Percentiles rank a stretch among this genome's conserved stretches.
Conservation (phyloP, 768 basidiomycete genomes). For the Paxillus involutus region DNA sequence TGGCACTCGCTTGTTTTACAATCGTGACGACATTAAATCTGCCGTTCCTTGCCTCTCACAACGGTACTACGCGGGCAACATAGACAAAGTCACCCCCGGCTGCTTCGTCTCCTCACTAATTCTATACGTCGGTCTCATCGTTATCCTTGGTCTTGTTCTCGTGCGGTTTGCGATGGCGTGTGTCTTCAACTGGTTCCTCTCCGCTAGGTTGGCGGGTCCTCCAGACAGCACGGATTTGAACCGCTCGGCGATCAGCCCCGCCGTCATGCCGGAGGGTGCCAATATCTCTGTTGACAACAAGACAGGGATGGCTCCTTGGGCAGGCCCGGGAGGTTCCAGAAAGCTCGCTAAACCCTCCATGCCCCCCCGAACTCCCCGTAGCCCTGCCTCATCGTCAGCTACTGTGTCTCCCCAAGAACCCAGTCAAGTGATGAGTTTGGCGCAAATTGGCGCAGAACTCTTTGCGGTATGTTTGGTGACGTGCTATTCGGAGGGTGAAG, state of each 20-base stretch:
- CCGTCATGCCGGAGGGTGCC: constrained; percentile 95
- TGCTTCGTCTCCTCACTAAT: constrained; percentile 90
- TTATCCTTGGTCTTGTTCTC: constrained; percentile 88
- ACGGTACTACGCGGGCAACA: constrained; percentile 90
- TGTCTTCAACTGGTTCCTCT: constrained; percentile 96
- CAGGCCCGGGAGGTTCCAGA: constrained; percentile 53
- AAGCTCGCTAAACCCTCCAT: constrained; percentile 44
- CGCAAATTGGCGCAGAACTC: constrained; percentile 92
- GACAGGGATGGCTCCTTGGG: constrained; percentile 95
- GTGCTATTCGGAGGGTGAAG: constrained; percentile 97
- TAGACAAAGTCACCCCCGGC: constrained; percentile 95
- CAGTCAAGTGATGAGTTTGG: constrained; percentile 63
- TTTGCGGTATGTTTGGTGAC: constrained; percentile 96
- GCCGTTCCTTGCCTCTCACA: constrained; percentile 80
- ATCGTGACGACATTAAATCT: constrained; percentile 58
- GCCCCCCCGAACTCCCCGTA: constrained; percentile 43
- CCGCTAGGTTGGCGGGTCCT: constrained; percentile 74
- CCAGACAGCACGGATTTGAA: constrained; percentile 72
- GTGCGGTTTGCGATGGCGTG: constrained; percentile 96
- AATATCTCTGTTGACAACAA: constrained; percentile 91
- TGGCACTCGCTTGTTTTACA: constrained; percentile 85
- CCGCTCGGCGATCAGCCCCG: constrained; percentile 86
- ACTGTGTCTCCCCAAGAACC: constrained; percentile 45
- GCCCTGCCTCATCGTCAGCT: constrained; percentile 51
- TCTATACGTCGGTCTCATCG: constrained; percentile 85